Evolutionary conservation across 176 grass and related monocot genomes (phyloP).

Genomic region (Eragrostis nindensis): DNA sequence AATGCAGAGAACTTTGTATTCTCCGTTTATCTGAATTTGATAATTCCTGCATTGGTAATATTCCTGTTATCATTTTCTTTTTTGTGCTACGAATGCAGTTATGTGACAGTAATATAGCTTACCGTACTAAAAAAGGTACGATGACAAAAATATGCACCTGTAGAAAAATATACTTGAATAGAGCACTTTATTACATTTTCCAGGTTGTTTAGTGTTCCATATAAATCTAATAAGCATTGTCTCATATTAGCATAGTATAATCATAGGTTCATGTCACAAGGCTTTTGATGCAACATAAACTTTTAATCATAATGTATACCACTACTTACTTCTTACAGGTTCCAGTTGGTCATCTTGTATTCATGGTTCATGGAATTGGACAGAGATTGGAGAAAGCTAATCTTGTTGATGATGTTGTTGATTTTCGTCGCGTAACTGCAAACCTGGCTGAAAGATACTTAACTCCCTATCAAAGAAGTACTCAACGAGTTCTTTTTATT

Average conservation of each 20-base stretch:
- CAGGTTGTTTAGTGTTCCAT: background rate
- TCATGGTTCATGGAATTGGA: conserved; percentile 99
- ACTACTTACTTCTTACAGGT: conserved; percentile 64
- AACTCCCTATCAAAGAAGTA: conserved; percentile 94
- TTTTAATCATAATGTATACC: conserved; percentile 8
- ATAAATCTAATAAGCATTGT: conserved; percentile 21
- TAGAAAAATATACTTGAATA: conserved; percentile 14
- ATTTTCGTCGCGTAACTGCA: conserved; percentile 82
- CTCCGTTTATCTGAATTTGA: background rate
- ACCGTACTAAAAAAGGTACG: background rate
- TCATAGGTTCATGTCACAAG: conserved; percentile 21
- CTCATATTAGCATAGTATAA: background rate
- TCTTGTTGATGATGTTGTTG: conserved; percentile 96
- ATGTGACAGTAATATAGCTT: background rate
- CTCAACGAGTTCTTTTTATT: conserved; percentile 95
- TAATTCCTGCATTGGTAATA: background rate
- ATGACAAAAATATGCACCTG: background rate
- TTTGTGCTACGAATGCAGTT: background rate
- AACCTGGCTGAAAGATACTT: conserved; percentile 91
- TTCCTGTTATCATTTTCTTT: conserved; percentile 19
- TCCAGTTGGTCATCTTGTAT: conserved; percentile 94
- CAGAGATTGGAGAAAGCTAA: conserved; percentile 98
- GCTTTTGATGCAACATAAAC: background rate
- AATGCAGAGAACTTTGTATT: background rate
- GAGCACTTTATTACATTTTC: background rate